Base-by-base conservation (phyloP, 2,329 filamentous ascomycete species). In the Coniochaeta sp. region DNA sequence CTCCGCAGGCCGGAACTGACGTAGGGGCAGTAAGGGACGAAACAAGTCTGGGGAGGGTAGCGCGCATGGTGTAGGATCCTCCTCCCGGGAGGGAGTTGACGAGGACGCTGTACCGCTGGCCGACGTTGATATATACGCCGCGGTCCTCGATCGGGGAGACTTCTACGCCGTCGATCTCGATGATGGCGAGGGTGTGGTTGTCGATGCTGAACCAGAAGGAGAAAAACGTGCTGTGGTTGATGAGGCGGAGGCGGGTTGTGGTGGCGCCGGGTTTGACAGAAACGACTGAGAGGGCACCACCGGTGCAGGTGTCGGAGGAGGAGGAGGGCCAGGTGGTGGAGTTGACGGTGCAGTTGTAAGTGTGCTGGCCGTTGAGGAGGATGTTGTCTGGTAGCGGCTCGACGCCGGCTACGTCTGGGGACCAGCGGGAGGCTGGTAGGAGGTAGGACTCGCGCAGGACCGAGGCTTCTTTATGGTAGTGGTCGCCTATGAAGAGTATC, bases 371-470 rank as follows among this genome's bases (percentile, higher is more conserved):
- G 60, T 77, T 78, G 14, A 77, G 62, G 6, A 78, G 65, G 58
- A 77, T 63, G 58, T 76, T 77, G 59, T 77, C 75, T 1, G 74
- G 67, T 0, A 75, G 70, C 1, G 75, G 76, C 67, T 77, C 75
- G 56, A 76, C 72, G 22, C 75, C 74, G 17, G 59, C 17, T 2
- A 44, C n/a, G 55, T 50, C 28, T 8, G 70, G 70, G 3, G 67
- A 69, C 74, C 73, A 76, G 57, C 68, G 64, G 5, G 74, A 70
- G 1, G 70, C 68, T 1, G 74, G 61, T 33, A 66, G 69, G 33
- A 70, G 69, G 62, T 69, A 76, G 63, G 71, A 74, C 22, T 62
- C 36, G 34, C 69, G 54, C 26, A 71, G 54, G 54, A 62, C 69
- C 8, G 47, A 56, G 26, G 19, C 73, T 36, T 70, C 70, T 1